Evolutionary conservation across 163 green algal genomes (phyloP).

Genomic region (Scenedesmus sp.): DNA sequence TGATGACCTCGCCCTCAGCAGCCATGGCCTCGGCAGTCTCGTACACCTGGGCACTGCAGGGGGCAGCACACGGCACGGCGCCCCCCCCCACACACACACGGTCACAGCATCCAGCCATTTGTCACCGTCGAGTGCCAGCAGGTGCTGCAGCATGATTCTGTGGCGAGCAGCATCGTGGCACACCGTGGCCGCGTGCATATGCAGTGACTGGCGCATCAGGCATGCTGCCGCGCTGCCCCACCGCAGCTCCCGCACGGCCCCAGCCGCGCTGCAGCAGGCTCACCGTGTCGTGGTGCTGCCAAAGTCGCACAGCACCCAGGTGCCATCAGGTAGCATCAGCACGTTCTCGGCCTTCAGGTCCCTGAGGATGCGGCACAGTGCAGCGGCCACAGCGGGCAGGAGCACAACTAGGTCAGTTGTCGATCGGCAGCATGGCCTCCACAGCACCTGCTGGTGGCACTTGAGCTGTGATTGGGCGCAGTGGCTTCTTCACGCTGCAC

Average conservation of each 20-base stretch:
- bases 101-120: background rate
- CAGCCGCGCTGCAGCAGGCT: background rate
- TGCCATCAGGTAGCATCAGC: slow-evolving; percentile 76
- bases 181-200: too few species aligned
- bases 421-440: too few species aligned
- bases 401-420: background rate
- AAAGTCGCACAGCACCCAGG: slow-evolving; percentile 97
- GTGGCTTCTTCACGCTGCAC: too few species aligned
- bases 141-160: background rate
- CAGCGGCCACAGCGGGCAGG: background rate
- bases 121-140: background rate
- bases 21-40: slow-evolving; percentile 71
- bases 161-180: background rate
- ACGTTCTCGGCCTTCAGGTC: slow-evolving; percentile 99
- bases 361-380: slow-evolving; percentile 59
- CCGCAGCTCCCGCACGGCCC: background rate
- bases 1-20: slow-evolving; percentile 87
- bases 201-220: too few species aligned
- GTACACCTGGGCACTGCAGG: slow-evolving; percentile 58
- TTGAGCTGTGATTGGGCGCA: background rate
- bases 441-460: background rate
- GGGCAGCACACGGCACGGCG: slow-evolving; percentile 55
- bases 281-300: slow-evolving; percentile 74
- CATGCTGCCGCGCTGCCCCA: too few species aligned
- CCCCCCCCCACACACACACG: too few species aligned